Percentiles rank a stretch among this genome's conserved stretches.
Conservation (phyloP, 2,329 filamentous ascomycete genomes). For the Parascedosporium putredinis region DNA sequence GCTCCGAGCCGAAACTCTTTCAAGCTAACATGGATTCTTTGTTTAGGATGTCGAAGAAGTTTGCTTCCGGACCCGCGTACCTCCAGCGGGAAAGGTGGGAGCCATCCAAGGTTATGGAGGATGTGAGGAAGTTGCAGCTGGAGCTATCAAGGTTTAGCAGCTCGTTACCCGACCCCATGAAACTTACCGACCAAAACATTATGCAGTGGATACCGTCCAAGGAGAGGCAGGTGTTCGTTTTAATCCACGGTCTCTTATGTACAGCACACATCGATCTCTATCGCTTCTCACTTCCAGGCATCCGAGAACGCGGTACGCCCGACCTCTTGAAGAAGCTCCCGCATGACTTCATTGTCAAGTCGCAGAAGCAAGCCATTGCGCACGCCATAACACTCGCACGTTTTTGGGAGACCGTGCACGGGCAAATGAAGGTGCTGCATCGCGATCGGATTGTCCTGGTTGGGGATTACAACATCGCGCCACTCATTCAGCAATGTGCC, state of each 20-base stretch:
- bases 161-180: conserved; percentile 22
- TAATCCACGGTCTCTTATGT: conserved; percentile 26
- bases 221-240: conserved; percentile 24
- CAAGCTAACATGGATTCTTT: neutral
- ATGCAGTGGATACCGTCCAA: conserved; percentile 19
- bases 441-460: conserved; percentile 14
- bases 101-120: conserved; percentile 26
- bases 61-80: conserved; percentile 9
- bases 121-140: conserved; percentile 25
- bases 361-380: conserved; percentile 28
- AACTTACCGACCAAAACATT: conserved; percentile 24
- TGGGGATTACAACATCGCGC: conserved; percentile 11
- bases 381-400: conserved; percentile 26
- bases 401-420: conserved; percentile 25
- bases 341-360: conserved; percentile 23
- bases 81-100: conserved; percentile 15
- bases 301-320: conserved; percentile 21
- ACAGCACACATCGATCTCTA: conserved; percentile 28
- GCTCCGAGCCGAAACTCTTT: neutral
- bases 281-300: conserved; percentile 25
- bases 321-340: conserved; percentile 25
- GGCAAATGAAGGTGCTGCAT: conserved; percentile 17
- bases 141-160: conserved; percentile 26
- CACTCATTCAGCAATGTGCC: conserved; percentile 13
- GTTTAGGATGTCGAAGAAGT: conserved; percentile 13